Conservation (phyloP, 306 rosid genomes). For the Pyrus pyrifolia region DNA sequence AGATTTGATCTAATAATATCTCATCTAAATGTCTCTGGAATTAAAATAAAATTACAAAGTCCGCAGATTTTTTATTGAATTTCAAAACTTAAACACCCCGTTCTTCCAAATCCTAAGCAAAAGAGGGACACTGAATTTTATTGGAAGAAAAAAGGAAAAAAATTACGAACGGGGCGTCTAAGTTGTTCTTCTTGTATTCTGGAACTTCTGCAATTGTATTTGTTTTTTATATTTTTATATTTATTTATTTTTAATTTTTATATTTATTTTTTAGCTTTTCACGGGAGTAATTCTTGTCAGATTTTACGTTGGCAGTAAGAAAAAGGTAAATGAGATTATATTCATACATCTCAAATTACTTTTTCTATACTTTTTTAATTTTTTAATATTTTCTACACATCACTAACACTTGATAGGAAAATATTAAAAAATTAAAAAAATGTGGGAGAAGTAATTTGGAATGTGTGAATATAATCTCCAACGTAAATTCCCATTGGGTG, state of each 20-base stretch:
- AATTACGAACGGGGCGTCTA: neutral
- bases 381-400: too few species aligned
- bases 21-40: neutral
- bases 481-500: neutral
- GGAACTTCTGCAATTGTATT: neutral
- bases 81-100: slow-evolving; percentile 1
- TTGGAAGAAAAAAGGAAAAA: neutral
- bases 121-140: neutral
- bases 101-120: neutral
- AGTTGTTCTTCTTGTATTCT: neutral
- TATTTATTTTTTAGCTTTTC: too few species aligned
- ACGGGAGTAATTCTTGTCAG: neutral
- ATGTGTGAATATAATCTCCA: too few species aligned
- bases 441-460: too few species aligned
- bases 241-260: neutral
- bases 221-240: neutral
- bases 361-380: too few species aligned
- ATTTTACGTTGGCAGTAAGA: neutral
- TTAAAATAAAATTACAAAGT: neutral
- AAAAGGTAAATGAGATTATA: too few species aligned
- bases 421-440: too few species aligned
- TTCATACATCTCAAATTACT: too few species aligned
- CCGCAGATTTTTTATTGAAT: neutral
- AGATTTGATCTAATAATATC: neutral
- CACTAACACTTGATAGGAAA: too few species aligned